phyloP scores from a whole-genome alignment of 805 yeast species.

The Ogataea thermomethanolica region DNA sequence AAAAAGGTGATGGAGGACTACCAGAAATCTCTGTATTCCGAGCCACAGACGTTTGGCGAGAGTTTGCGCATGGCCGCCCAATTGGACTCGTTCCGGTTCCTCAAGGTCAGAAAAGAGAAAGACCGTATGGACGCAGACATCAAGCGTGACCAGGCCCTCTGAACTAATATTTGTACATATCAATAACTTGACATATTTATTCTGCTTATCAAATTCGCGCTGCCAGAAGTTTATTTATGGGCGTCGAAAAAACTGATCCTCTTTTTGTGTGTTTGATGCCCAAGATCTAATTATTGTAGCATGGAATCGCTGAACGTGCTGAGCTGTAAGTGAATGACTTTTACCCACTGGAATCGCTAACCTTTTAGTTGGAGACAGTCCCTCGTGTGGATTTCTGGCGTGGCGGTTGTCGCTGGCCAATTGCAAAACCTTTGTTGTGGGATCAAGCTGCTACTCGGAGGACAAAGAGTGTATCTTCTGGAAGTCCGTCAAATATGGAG shows the following conservation, averaged over 20 bases:
- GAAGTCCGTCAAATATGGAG: slow-evolving; percentile 21
- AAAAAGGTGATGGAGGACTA: slow-evolving; percentile 26
- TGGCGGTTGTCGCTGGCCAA: slow-evolving; percentile 27
- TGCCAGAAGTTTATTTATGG: not conserved
- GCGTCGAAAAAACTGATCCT: slow-evolving; percentile 9
- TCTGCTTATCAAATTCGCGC: too few relatives aligned
- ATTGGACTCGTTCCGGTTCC: slow-evolving; percentile 27
- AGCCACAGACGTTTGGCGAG: slow-evolving; percentile 23
- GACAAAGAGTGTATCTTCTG: slow-evolving; percentile 14
- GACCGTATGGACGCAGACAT: slow-evolving; percentile 22
- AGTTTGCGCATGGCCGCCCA: slow-evolving; percentile 23
- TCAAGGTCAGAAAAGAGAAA: slow-evolving; percentile 27
- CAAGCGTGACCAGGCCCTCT: slow-evolving; percentile 12
- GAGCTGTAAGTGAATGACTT: slow-evolving; percentile 15
- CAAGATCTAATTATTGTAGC: not conserved
- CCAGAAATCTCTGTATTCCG: slow-evolving; percentile 22
- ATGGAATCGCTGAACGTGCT: slow-evolving; percentile 17
- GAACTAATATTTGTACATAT: slow-evolving; percentile 5
- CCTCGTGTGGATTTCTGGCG: slow-evolving; percentile 27
- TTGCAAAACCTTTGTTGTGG: slow-evolving; percentile 19
- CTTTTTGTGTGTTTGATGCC: slow-evolving; percentile 5
- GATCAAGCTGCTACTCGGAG: slow-evolving; percentile 14
- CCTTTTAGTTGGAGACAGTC: slow-evolving; percentile 30
- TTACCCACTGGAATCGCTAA: slow-evolving; percentile 1
- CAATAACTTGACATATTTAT: not conserved